Base-by-base conservation (phyloP, 768 basidiomycete species). In the Phaeotremella skinneri region DNA sequence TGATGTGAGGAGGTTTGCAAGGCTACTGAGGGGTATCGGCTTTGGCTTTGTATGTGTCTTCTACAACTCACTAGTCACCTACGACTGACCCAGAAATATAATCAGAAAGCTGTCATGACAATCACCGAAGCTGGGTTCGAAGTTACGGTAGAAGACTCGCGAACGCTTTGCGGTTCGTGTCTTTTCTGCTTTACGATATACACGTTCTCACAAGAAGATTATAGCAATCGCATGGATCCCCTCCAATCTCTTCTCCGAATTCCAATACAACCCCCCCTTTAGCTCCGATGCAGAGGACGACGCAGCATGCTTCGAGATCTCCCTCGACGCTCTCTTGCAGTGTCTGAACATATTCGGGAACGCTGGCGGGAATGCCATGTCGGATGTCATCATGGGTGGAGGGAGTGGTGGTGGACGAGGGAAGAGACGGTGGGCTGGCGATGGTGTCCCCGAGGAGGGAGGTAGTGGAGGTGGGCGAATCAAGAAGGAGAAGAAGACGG, bases 271-370 rank as follows among this genome's bases (percentile, higher is more conserved):
- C 62, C 66, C 57, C 48, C 59, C 9, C 53, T 76, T 80, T 2
- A 64, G 64, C 16, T 20, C 21, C 20, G 56, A 60, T 5, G 42
- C 61, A 1, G 34, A 61, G 1, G 56, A 64, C 23, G 81, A 79
- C 58, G 78, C 80, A 2, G 68, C 11, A 45, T 52, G 54, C 6
- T 88, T 97, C 68, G 90, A 93, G 75, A 82, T 99, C 56, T 87
- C 88, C 2, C 83, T 99, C 37, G 83, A 85, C 72, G 87, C 86
- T 2, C 79, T 97, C 51, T 83, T 96, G 60, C 91, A 96, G 63
- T 92, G 90, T 68, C 81, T 99, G 30, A 93, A 94, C 68, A 87
- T 97, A 55, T 97, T 93, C 68, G 93, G 94, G 27, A 89, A 91
- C 11, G 89, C 88, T 1, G 76, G 77, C 3, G 32, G 50, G 23